Percentiles rank a stretch among this genome's conserved stretches.
Evolutionary conservation across 768 basidiomycete species (phyloP).

Genomic region (Sistotremastrum niveocremeum): DNA sequence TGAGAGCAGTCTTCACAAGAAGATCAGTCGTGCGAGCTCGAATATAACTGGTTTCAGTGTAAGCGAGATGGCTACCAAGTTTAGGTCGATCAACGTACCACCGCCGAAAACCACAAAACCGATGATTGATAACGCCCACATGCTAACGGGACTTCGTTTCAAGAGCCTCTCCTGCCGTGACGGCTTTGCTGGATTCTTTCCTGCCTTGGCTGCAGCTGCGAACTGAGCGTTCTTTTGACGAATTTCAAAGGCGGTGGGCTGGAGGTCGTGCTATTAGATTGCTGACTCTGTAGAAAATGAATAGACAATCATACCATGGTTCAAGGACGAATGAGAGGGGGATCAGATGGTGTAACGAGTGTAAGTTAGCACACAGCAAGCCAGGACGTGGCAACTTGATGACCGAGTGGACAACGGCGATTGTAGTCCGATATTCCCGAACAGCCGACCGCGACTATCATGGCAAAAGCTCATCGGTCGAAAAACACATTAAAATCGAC

Average conservation of each 20-base stretch:
- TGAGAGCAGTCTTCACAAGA: constrained; percentile 31
- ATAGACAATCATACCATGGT: too few relatives aligned
- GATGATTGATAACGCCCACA: constrained; percentile 62
- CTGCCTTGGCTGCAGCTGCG: constrained; percentile 53
- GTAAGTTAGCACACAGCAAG: too few relatives aligned
- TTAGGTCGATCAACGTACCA: constrained; percentile 31
- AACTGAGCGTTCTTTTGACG: constrained; percentile 73
- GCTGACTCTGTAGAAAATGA: too few relatives aligned
- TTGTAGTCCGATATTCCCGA: too few relatives aligned
- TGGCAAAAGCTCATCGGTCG: too few relatives aligned
- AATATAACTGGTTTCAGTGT: constrained; percentile 43
- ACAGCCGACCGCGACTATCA: too few relatives aligned
- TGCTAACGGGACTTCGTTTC: constrained; percentile 61
- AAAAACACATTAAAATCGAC: constrained; percentile 35
- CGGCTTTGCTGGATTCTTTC: constrained; percentile 62
- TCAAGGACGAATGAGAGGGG: too few relatives aligned
- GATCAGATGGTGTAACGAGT: too few relatives aligned
- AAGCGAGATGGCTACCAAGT: constrained; percentile 1
- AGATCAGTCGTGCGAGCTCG: constrained; percentile 52
- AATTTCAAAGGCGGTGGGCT: constrained; percentile 78
- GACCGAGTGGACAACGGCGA: too few relatives aligned
- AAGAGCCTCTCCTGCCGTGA: constrained; percentile 59
- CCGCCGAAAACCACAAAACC: constrained; percentile 72
- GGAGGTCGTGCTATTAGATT: background rate
- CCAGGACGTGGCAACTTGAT: too few relatives aligned